Evolutionary conservation across 306 rosid genomes (phyloP), one percentile per base, ranked within the genome.

Genomic region (Notholithocarpus densiflorus): DNA sequence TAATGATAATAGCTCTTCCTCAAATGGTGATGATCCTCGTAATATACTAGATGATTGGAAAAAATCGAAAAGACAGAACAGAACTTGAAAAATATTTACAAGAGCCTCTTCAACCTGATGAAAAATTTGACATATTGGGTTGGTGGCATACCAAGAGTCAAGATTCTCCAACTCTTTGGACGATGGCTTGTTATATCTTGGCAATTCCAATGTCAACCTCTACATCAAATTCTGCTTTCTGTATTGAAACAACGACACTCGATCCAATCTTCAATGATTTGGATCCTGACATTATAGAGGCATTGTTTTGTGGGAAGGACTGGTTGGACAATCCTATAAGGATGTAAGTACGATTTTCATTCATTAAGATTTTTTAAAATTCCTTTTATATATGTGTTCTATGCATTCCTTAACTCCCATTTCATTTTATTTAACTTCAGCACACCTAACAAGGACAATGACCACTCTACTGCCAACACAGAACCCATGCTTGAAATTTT

Each of bases 51-150:
- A 1, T 6, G 0, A 6, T 0, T 20, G 62, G 62, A 19, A 56
- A 21, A n/a, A 8, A 0, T 8, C 0, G 3, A 7, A 7, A 2
- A 8, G 9, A 5, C 14, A 1, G 5, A 0, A 12, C 15, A 9
- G 5, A 57, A 57, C 29, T 21, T 0, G 29, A 21, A 1, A 0
- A 1, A 57, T 57, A 57, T 57, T 57, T 57, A 57, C 0, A 0
- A 3, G 2, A 3, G 29, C 3, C 2, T 1, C 1, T n/a, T 57
- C 0, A 57, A 0, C 0, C 0, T 7, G 6, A 3, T 19, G 24
- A 0, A 1, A 5, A 37, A 6, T 6, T 37, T 6, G 43, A 37
- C 43, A 2, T 7, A 0, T 7, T 37, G 43, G 43, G 10, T 7
- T 37, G 43, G 43, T 37, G 43, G 43, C 43, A 37, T 37, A 37